Conservation (phyloP, 306 rosid genomes). For the Rubus idaeus region DNA sequence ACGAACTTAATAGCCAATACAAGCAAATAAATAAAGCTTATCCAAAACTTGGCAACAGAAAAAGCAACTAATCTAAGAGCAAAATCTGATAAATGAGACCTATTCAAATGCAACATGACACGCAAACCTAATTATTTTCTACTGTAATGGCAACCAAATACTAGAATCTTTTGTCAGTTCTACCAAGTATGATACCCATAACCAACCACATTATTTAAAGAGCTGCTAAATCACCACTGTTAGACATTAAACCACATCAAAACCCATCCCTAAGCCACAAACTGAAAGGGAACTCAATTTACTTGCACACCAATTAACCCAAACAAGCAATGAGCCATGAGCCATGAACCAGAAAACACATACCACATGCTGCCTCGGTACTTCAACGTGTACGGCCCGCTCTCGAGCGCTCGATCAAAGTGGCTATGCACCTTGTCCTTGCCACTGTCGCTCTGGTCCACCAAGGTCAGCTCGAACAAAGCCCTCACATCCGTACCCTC, state of each 20-base stretch:
- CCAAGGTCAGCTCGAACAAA: conserved; percentile 66
- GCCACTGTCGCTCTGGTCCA: conserved; percentile 74
- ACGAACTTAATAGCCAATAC: not conserved
- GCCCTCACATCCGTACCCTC: conserved; percentile 91
- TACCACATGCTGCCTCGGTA: conserved; percentile 98
- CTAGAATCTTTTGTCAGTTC: not conserved
- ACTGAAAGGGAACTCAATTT: not conserved
- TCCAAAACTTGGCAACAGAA: not conserved
- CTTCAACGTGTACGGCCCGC: conserved; percentile 89
- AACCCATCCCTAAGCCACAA: conserved; percentile 20
- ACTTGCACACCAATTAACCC: not conserved
- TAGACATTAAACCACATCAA: not conserved
- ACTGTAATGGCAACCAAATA: not conserved
- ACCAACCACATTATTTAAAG: not conserved
- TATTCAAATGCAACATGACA: not conserved
- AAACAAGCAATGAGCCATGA: too few relatives aligned
- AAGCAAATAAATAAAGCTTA: not conserved
- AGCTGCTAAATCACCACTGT: not conserved
- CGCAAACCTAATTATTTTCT: not conserved
- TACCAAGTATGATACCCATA: not conserved
- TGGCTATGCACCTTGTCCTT: conserved; percentile 88
- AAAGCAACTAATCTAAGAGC: not conserved
- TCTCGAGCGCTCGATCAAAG: conserved; percentile 86
- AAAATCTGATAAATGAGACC: not conserved
- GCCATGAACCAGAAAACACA: not conserved